Percentiles rank a stretch among this genome's conserved stretches.
Conservation (phyloP, 169 alveolate species). For the Cryptosporidium parvum region DNA sequence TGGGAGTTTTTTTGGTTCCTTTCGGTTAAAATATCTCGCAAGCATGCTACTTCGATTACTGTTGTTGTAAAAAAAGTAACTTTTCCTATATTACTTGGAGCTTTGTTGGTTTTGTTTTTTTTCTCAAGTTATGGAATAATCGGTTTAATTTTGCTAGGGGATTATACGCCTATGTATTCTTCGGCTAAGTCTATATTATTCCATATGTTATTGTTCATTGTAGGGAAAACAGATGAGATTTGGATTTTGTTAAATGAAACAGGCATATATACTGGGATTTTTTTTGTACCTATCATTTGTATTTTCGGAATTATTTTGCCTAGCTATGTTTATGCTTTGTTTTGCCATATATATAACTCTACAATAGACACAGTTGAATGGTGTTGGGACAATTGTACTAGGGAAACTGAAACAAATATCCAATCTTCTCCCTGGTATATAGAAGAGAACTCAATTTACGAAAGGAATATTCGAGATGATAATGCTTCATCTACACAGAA, state of each 20-base stretch:
- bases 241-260: conserved; percentile 28
- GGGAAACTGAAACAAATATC: background rate
- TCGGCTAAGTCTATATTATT: conserved; percentile 11
- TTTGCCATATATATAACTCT: conserved; percentile 65
- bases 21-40: conserved; percentile 32
- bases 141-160: conserved; percentile 46
- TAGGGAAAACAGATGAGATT: conserved; percentile 19
- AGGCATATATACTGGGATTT: conserved; percentile 15
- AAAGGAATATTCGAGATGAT: background rate
- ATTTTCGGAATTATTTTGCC: conserved; percentile 66
- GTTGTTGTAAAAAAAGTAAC: conserved; percentile 59
- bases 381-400: conserved; percentile 71
- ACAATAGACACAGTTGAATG: conserved; percentile 74
- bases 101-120: background rate
- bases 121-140: conserved; percentile 25
- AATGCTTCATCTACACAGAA: too few species aligned
- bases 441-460: conserved; percentile 18
- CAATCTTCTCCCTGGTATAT: conserved; percentile 61
- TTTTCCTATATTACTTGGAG: conserved; percentile 38
- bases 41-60: conserved; percentile 69
- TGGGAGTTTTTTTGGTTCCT: conserved; percentile 70
- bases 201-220: conserved; percentile 21
- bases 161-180: conserved; percentile 7
- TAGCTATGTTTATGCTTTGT: conserved; percentile 37
- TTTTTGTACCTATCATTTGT: conserved; percentile 36